Evolutionary conservation across 345 rosid genomes (phyloP).

Genomic region (Linum lewisii): DNA sequence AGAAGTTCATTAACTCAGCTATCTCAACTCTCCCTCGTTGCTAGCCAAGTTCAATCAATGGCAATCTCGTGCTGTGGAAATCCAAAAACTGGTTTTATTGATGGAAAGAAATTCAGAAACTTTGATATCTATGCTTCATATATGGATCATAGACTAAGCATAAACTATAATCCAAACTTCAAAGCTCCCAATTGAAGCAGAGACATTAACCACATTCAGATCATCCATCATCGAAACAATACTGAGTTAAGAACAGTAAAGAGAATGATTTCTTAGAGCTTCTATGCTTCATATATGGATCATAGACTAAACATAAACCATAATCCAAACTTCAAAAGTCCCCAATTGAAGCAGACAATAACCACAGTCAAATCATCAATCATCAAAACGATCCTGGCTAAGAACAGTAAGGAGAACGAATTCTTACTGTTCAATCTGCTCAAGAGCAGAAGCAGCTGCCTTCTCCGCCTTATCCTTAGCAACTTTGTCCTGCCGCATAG

Average conservation of each 20-base stretch:
- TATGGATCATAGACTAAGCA: neutral
- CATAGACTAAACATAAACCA: neutral
- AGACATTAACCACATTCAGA: neutral
- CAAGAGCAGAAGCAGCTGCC: constrained; percentile 55
- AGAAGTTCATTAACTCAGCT: neutral
- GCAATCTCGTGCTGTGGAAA: neutral
- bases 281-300: constrained; percentile 19
- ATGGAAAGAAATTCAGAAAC: neutral
- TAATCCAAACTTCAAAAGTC: neutral
- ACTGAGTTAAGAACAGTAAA: neutral
- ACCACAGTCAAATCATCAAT: neutral
- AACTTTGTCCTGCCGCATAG: constrained; percentile 67
- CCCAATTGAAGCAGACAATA: neutral
- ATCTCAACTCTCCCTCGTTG: neutral
- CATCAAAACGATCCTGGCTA: neutral
- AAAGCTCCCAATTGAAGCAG: too few species aligned
- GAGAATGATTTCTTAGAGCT: constrained; percentile 42
- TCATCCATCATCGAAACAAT: neutral
- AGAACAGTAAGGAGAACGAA: neutral
- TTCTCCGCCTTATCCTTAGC: constrained; percentile 75
- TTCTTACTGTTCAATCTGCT: constrained; percentile 87
- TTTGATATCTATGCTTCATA: neutral
- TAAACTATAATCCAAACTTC: neutral
- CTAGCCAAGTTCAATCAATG: neutral
- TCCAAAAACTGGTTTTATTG: too few species aligned